These are phyloP conservation scores for Discostella stelligeroides DNA, from an alignment of 108 stramenopile species.

Conservation along the genomic window DNA sequence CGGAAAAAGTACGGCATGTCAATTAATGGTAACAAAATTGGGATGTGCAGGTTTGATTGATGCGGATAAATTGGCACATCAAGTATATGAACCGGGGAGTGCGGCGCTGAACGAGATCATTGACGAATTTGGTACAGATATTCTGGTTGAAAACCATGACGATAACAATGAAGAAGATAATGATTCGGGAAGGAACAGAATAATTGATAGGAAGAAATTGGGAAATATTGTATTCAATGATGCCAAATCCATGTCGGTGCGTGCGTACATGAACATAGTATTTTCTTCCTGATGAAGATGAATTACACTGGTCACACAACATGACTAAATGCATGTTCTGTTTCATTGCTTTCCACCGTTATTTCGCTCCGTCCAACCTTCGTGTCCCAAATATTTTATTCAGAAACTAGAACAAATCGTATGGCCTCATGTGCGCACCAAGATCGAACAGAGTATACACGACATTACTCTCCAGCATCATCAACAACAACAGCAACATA, in stretches of 20 bases:
- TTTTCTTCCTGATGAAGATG: not conserved
- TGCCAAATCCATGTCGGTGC: slow-evolving; percentile 58
- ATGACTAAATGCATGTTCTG: too few relatives aligned
- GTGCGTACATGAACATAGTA: slow-evolving; percentile 20
- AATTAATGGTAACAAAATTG: slow-evolving; percentile 63
- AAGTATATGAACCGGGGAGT: slow-evolving; percentile 71
- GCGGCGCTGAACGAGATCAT: slow-evolving; percentile 59
- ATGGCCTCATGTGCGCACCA: slow-evolving; percentile 76
- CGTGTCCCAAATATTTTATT: too few relatives aligned
- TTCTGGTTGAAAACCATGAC: slow-evolving; percentile 34
- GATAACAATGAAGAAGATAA: slow-evolving; percentile 30
- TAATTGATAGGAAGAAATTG: slow-evolving; percentile 66
- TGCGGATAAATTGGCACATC: slow-evolving; percentile 79
- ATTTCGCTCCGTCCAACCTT: not conserved
- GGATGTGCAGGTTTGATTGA: slow-evolving; percentile 64
- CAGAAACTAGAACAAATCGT: slow-evolving; percentile 74
- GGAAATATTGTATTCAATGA: slow-evolving; percentile 82
- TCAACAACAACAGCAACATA: slow-evolving; percentile 6
- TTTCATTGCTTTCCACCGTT: not conserved
- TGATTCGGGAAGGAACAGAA: slow-evolving; percentile 40
- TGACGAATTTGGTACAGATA: slow-evolving; percentile 60
- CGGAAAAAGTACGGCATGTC: slow-evolving; percentile 77
- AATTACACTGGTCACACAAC: too few relatives aligned
- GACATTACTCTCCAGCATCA: slow-evolving; percentile 26
- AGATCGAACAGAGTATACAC: slow-evolving; percentile 57